Base-by-base conservation (phyloP, 2,329 filamentous ascomycete genomes). In the Pyrenophora graminea region DNA sequence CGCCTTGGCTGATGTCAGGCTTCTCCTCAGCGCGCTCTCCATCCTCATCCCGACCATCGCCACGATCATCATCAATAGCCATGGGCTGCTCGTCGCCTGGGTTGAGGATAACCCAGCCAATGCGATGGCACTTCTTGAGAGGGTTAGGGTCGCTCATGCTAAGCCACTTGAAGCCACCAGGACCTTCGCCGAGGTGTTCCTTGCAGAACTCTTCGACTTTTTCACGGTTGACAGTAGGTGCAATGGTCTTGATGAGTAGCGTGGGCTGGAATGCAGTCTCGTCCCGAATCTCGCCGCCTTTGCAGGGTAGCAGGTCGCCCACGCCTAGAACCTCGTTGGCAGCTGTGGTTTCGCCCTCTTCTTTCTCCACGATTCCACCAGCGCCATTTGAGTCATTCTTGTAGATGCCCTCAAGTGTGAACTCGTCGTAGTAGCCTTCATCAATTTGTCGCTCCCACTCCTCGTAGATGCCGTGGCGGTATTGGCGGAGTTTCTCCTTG, bases 101-200 rank as follows among this genome's bases (percentile, higher is more conserved):
- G 66, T 97, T 89, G 8, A 99, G 82, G 82, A 97, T 94, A 54
- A 99, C 95, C 93, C 95, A 99, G 18, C 94, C 94, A 73, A 99
- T 97, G 18, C 94, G 88, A 70, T 99, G 94, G 68, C 92, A 99
- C 58, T 96, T 89, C 77, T 99, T 99, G 66, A 91, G 88, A 1
- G 94, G 94, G 68, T 99, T 99, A 0, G 94, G 94, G 66, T 99
- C 94, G 61, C 92, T 97, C 42, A 99, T 82, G 30, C 93, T 97
- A 4, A 99, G 80, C 86, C 93, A 97, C 70, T 93, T 95, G 78
- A 94, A 97, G 2, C 93, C 93, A 45, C 92, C 92, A 58, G 94
- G 88, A 39, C 87, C 88, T 66, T 97, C 92, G 12, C 93, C 92
- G 3, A 97, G 83, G 70, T 97, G 89, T 72, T 97, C 92, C 69